phyloP scores from a whole-genome alignment of 2,329 filamentous ascomycete species.

The Trichophaea hybrida region DNA sequence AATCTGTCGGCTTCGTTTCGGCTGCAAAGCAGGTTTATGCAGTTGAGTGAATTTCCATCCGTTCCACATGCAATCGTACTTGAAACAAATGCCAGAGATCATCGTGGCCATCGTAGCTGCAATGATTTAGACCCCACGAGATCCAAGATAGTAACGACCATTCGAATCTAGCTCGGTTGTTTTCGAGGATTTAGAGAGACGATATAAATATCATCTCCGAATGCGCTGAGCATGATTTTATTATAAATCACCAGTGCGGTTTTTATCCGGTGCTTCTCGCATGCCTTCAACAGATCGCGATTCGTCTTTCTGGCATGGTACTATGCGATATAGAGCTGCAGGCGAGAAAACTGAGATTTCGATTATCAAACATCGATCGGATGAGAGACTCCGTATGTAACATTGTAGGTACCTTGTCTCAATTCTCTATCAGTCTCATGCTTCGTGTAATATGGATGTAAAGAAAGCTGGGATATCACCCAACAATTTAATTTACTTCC shows the following conservation, averaged over 20 bases:
- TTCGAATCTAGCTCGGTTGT: not conserved
- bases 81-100: slow-evolving; percentile 1
- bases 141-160: not conserved
- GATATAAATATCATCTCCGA: not conserved
- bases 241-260: not conserved
- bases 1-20: not conserved
- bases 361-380: not conserved
- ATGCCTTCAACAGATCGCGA: not conserved
- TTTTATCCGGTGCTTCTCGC: not conserved
- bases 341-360: not conserved
- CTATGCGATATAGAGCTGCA: not conserved
- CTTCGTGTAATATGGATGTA: not conserved
- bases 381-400: not conserved
- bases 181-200: not conserved
- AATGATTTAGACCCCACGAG: not conserved
- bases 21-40: slow-evolving; percentile 1
- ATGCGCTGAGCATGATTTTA: not conserved
- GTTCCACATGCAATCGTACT: not conserved
- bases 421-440: not conserved
- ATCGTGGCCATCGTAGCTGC: not conserved
- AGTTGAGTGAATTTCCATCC: slow-evolving; percentile 4
- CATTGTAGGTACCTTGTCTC: not conserved
- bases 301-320: not conserved
- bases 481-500: not conserved
- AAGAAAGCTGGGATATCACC: not conserved